Evolutionary conservation across 257 asterid species (phyloP).

Genomic region (Solanum habrochaites): DNA sequence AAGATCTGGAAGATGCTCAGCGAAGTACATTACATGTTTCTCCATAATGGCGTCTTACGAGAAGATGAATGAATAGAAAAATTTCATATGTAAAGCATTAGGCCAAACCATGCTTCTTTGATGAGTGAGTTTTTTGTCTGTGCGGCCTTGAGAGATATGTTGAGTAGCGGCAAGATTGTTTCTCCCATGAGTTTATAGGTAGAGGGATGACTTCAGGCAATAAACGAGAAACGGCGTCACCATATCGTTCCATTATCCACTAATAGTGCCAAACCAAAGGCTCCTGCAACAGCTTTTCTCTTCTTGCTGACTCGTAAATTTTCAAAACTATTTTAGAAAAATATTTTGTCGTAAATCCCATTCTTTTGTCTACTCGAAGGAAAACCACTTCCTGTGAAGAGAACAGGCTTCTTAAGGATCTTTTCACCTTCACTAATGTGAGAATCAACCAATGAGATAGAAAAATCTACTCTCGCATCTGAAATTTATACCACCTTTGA

Average conservation of each 20-base stretch:
- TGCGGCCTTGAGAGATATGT: background rate
- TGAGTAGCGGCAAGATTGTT: slow-evolving; percentile 21
- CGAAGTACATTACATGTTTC: too few species aligned
- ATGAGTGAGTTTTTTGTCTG: background rate
- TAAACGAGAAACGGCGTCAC: slow-evolving; percentile 18
- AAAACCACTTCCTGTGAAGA: slow-evolving; percentile 25
- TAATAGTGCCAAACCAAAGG: slow-evolving; percentile 23
- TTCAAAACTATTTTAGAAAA: slow-evolving; percentile 11
- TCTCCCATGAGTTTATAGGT: slow-evolving; percentile 17
- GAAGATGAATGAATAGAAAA: background rate
- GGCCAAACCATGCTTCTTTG: slow-evolving; percentile 3
- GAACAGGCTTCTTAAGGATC: slow-evolving; percentile 22
- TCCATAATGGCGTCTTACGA: background rate
- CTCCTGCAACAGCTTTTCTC: slow-evolving; percentile 25
- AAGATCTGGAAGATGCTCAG: too few species aligned
- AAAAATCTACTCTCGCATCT: slow-evolving; percentile 5
- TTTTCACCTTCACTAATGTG: slow-evolving; percentile 20
- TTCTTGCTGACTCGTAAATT: slow-evolving; percentile 21
- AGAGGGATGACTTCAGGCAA: slow-evolving; percentile 21
- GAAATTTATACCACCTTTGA: background rate
- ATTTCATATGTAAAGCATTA: background rate
- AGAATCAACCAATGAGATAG: slow-evolving; percentile 24
- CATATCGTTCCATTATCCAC: slow-evolving; percentile 20
- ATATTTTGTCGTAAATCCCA: slow-evolving; percentile 6
- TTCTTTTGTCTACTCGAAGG: background rate